These are phyloP conservation scores for Cinchona pubescens DNA, from an alignment of 257 asterid species.

Conservation along the genomic window DNA sequence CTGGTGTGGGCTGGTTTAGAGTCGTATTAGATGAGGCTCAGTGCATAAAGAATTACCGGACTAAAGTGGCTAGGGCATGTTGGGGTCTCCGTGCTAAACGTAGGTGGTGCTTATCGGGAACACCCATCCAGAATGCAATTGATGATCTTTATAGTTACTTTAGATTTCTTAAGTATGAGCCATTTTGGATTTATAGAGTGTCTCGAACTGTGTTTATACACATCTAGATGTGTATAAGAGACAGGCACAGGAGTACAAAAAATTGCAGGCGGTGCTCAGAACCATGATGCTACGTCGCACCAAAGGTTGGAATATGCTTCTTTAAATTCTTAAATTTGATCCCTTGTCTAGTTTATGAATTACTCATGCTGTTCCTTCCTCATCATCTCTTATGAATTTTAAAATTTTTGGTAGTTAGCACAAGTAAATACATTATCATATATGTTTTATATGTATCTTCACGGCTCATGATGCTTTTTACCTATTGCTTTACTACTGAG, in stretches of 20 bases:
- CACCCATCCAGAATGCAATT: slow-evolving; percentile 93
- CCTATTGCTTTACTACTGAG: neutral
- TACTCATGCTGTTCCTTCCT: neutral
- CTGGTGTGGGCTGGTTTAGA: slow-evolving; percentile 97
- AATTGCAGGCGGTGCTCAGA: slow-evolving; percentile 88
- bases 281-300: slow-evolving; percentile 96
- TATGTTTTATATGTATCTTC: neutral
- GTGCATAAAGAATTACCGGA: slow-evolving; percentile 89
- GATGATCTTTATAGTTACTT: slow-evolving; percentile 97
- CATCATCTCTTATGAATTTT: neutral
- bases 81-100: slow-evolving; percentile 99
- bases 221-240: too few relatives aligned
- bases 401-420: neutral
- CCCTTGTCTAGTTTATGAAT: neutral
- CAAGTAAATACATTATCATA: neutral
- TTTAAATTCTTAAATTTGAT: neutral
- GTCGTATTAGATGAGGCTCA: slow-evolving; percentile 98
- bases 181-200: slow-evolving; percentile 67
- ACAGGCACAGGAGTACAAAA: slow-evolving; percentile 78
- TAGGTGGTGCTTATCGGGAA: slow-evolving; percentile 98
- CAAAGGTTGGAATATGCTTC: slow-evolving; percentile 48
- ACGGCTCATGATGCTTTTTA: neutral
- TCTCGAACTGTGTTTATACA: too few relatives aligned
- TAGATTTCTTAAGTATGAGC: slow-evolving; percentile 92
- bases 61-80: slow-evolving; percentile 97